phyloP scores from a whole-genome alignment of 257 asterid species.

The Salvia rosmarinus region DNA sequence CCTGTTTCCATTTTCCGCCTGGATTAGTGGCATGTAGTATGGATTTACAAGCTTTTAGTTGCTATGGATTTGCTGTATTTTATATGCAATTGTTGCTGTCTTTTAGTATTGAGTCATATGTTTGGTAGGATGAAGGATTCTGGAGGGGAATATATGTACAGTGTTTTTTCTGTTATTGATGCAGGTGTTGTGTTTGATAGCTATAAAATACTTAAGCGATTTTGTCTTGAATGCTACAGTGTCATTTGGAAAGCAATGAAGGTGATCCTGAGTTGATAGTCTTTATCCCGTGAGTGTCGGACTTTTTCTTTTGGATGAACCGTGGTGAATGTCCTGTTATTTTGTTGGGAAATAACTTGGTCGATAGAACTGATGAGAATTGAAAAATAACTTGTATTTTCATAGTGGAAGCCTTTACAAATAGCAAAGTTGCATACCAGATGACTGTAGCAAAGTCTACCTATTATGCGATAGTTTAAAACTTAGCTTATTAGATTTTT shows the following conservation, averaged over 20 bases:
- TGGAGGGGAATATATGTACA: neutral
- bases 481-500: neutral
- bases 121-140: slow-evolving; percentile 10
- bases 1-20: neutral
- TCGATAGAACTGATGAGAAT: neutral
- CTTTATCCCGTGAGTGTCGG: slow-evolving; percentile 82
- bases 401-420: slow-evolving; percentile 1
- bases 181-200: slow-evolving; percentile 16
- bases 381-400: neutral
- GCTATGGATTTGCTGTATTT: neutral
- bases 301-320: slow-evolving; percentile 24
- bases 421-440: neutral
- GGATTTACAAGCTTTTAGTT: neutral
- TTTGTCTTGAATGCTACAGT: slow-evolving; percentile 50
- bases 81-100: neutral
- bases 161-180: slow-evolving; percentile 1
- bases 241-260: slow-evolving; percentile 91
- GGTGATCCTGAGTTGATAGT: slow-evolving; percentile 97
- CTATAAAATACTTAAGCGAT: neutral
- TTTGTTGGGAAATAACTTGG: neutral
- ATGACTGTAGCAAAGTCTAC: neutral
- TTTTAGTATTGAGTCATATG: neutral
- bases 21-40: slow-evolving; percentile 4
- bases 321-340: neutral
- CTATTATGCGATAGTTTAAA: neutral